Conservation (phyloP, 768 basidiomycete genomes). For the Cyclocybe aegerita region DNA sequence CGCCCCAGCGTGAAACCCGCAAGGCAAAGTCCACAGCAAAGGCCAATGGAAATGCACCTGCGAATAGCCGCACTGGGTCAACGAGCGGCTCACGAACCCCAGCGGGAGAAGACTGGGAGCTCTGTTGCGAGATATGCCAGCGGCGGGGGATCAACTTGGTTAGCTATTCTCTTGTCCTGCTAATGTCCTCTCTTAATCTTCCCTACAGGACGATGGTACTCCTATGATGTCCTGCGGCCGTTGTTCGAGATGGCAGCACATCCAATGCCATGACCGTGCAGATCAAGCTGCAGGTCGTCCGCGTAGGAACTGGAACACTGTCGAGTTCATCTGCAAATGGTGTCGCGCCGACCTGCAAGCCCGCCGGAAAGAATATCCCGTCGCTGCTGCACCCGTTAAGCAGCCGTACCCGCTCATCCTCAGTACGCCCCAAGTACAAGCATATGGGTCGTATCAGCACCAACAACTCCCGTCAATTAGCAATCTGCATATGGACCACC, state of each 20-base stretch:
- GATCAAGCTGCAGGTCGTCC: conserved; percentile 65
- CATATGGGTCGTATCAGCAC: neutral
- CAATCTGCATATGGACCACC: neutral
- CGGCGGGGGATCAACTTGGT: conserved; percentile 74
- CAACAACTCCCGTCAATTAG: neutral
- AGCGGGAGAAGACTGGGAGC: conserved; percentile 71
- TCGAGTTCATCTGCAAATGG: conserved; percentile 74
- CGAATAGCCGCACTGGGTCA: conserved; percentile 3
- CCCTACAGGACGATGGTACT: conserved; percentile 68
- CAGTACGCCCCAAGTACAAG: neutral
- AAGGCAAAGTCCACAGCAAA: conserved; percentile 5
- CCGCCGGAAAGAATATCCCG: neutral
- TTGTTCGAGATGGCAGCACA: conserved; percentile 91
- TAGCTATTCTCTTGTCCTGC: neutral
- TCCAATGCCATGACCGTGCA: conserved; percentile 74
- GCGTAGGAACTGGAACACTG: conserved; percentile 80
- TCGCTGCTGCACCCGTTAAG: conserved; percentile 1
- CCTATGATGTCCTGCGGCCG: conserved; percentile 80
- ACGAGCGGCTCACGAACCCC: conserved; percentile 53
- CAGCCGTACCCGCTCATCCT: conserved; percentile 5
- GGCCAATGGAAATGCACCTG: conserved; percentile 18
- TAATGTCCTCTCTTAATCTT: conserved; percentile 4
- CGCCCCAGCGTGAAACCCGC: neutral
- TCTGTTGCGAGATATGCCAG: conserved; percentile 87
- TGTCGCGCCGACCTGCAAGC: conserved; percentile 38